Evolutionary conservation across 2,329 filamentous ascomycete genomes (phyloP).

Genomic region (Trichoderma koningiopsis): DNA sequence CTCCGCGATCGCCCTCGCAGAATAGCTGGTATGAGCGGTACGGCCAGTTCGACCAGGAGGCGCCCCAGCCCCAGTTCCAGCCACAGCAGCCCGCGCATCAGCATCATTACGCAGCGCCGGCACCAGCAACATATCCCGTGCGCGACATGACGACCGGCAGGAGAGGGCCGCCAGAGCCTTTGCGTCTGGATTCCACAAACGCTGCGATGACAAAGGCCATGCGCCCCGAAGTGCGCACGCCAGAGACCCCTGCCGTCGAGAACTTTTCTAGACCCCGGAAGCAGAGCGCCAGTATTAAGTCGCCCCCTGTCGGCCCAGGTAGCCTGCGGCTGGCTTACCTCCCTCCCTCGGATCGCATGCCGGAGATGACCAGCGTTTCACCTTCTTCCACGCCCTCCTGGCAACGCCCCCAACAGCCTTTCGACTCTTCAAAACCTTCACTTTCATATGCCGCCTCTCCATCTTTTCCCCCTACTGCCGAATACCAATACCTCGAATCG

Average conservation of each 20-base stretch:
- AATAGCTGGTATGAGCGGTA: conserved; percentile 26
- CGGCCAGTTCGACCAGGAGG: conserved; percentile 30
- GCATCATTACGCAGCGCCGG: conserved; percentile 26
- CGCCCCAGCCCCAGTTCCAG: conserved; percentile 28
- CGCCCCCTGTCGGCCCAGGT: conserved; percentile 41
- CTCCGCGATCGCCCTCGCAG: conserved; percentile 20
- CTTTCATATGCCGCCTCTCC: conserved; percentile 51
- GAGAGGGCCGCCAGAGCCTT: conserved; percentile 35
- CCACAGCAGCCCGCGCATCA: conserved; percentile 30
- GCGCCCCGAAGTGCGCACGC: conserved; percentile 39
- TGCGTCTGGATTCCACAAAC: conserved; percentile 21
- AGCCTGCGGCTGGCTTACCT: conserved; percentile 37
- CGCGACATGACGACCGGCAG: conserved; percentile 29
- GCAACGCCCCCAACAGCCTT: conserved; percentile 50
- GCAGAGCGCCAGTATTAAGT: conserved; percentile 49
- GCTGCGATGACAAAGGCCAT: conserved; percentile 38
- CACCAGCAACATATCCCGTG: not conserved
- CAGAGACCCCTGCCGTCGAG: conserved; percentile 46
- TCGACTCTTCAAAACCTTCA: conserved; percentile 52
- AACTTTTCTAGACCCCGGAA: conserved; percentile 65
- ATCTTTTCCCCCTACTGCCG: conserved; percentile 43
- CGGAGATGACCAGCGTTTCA: conserved; percentile 34
- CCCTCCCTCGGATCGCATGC: conserved; percentile 37
- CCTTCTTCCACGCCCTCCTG: conserved; percentile 40
- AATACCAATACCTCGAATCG: conserved; percentile 45